Conservation (phyloP, 495 filamentous ascomycete species). For the Sporormia fimetaria region DNA sequence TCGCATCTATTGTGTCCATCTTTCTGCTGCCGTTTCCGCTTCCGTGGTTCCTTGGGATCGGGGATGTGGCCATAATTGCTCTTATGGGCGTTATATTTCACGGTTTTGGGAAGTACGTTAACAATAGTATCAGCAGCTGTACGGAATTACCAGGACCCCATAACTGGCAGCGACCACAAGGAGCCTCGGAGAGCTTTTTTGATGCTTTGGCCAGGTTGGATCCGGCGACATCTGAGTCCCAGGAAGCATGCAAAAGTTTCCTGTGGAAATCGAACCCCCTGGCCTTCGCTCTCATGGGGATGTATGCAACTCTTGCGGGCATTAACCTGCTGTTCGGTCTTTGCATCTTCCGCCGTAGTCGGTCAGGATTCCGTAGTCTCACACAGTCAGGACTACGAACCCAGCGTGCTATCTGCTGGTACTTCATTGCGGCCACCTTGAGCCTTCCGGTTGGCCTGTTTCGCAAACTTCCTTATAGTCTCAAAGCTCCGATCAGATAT, state of each 20-base stretch:
- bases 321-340: no score
- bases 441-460: no score
- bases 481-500: no score
- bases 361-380: no score
- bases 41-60: slow-evolving; percentile 8
- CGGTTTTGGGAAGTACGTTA: slow-evolving; percentile 1
- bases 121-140: slow-evolving; percentile 6
- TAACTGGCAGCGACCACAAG: slow-evolving; percentile 10
- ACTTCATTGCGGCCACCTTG: no score
- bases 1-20: slow-evolving; percentile 16
- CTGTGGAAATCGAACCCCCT: slow-evolving; percentile 4
- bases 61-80: slow-evolving; percentile 7
- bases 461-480: no score
- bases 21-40: slow-evolving; percentile 8
- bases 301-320: no score
- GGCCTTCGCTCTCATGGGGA: no score
- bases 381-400: no score
- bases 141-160: slow-evolving; percentile 1
- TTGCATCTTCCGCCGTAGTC: no score
- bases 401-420: no score
- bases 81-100: slow-evolving; percentile 1
- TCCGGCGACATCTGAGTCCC: slow-evolving; percentile 4
- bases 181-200: slow-evolving; percentile 21
- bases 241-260: slow-evolving; percentile 17
- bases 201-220: slow-evolving; percentile 14